Evolutionary conservation across 2,329 filamentous ascomycete genomes (phyloP).

Genomic region (Ilyonectria mors-panacis): DNA sequence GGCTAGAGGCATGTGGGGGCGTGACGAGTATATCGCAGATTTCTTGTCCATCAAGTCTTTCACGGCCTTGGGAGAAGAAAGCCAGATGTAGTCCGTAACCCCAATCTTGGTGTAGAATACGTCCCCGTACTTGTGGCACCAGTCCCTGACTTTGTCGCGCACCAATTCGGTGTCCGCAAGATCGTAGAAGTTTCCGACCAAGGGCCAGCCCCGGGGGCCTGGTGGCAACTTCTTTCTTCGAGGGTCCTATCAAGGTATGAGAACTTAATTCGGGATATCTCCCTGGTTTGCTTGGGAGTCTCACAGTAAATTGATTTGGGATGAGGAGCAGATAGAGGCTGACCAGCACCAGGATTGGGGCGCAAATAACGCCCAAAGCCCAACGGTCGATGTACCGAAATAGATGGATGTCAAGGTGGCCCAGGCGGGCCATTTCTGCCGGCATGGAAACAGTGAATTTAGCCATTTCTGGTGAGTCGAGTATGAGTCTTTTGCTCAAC

Average conservation of each 20-base stretch:
- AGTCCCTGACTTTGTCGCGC: slow-evolving; percentile 20
- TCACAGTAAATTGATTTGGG: slow-evolving; percentile 15
- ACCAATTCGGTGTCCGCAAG: slow-evolving; percentile 26
- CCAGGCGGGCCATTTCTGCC: background rate
- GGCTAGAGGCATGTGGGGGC: slow-evolving; percentile 27
- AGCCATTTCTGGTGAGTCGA: too few species aligned
- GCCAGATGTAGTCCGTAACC: slow-evolving; percentile 32
- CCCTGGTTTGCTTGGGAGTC: background rate
- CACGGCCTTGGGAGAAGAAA: slow-evolving; percentile 31
- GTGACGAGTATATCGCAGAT: slow-evolving; percentile 30
- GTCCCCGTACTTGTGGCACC: slow-evolving; percentile 27
- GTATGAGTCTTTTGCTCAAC: too few species aligned
- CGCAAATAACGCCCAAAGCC: background rate
- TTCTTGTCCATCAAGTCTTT: slow-evolving; percentile 38
- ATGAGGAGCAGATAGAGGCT: slow-evolving; percentile 14
- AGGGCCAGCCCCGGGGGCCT: slow-evolving; percentile 25
- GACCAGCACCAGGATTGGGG: background rate
- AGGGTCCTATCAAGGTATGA: slow-evolving; percentile 5
- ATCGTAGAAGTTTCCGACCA: slow-evolving; percentile 27
- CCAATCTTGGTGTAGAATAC: slow-evolving; percentile 38
- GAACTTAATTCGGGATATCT: background rate
- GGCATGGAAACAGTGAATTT: background rate
- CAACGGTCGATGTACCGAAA: background rate
- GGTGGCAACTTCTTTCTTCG: slow-evolving; percentile 26
- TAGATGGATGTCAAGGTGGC: background rate